phyloP scores from a whole-genome alignment of 257 asterid species.

The Solanum paucissectum region DNA sequence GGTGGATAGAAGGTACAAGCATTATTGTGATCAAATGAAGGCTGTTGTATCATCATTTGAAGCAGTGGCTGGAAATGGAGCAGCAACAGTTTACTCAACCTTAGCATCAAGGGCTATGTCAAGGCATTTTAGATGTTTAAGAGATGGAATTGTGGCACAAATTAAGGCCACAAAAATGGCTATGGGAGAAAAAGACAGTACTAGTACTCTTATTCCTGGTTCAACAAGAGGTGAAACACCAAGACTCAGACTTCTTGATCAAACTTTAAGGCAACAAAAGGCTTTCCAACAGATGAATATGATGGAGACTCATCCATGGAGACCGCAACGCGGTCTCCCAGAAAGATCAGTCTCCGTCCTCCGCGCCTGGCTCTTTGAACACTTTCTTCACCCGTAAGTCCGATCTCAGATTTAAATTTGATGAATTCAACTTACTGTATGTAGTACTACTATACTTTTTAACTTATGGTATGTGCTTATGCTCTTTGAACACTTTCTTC shows the following conservation, averaged over 20 bases:
- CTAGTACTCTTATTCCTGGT: slow-evolving; percentile 21
- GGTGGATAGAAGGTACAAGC: slow-evolving; percentile 91
- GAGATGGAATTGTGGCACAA: slow-evolving; percentile 55
- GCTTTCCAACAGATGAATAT: slow-evolving; percentile 64
- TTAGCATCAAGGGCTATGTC: slow-evolving; percentile 82
- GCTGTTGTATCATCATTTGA: slow-evolving; percentile 60
- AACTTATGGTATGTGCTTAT: slow-evolving; percentile 28
- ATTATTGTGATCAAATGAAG: slow-evolving; percentile 83
- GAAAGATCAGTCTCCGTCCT: slow-evolving; percentile 70
- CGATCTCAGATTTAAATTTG: background rate
- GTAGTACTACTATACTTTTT: background rate
- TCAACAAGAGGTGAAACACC: slow-evolving; percentile 74
- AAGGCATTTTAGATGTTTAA: slow-evolving; percentile 63
- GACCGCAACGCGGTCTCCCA: slow-evolving; percentile 84
- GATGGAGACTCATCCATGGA: slow-evolving; percentile 89
- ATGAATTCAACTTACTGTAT: background rate
- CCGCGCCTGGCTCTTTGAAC: slow-evolving; percentile 96
- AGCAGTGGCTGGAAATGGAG: slow-evolving; percentile 64
- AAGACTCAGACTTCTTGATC: slow-evolving; percentile 56
- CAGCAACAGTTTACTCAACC: slow-evolving; percentile 56
- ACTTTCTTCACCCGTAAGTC: slow-evolving; percentile 68
- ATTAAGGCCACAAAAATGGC: slow-evolving; percentile 55
- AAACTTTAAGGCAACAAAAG: slow-evolving; percentile 66
- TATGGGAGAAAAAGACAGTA: slow-evolving; percentile 55
- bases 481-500: slow-evolving; percentile 90